Evolutionary conservation across 495 filamentous ascomycete species (phyloP).

Genomic region (Penicillium samsonianum): DNA sequence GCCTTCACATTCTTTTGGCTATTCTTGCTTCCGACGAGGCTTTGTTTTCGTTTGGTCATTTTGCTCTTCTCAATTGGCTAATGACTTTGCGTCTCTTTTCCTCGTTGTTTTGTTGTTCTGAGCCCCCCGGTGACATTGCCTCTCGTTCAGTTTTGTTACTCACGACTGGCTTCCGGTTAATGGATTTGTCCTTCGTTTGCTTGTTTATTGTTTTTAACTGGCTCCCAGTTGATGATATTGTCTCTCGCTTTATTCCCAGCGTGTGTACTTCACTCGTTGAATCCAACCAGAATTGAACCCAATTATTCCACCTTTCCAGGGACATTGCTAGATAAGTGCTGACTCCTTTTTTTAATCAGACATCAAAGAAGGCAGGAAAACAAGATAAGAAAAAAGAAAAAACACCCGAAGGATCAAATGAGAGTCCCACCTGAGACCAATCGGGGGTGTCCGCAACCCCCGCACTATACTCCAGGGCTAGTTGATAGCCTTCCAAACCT

Average conservation of each 20-base stretch:
- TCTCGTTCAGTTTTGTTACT: too few species aligned
- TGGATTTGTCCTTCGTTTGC: not conserved
- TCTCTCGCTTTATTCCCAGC: not conserved
- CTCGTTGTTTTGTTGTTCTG: too few species aligned
- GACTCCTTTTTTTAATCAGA: not conserved
- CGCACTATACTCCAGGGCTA: constrained; percentile 5
- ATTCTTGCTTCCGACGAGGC: not conserved
- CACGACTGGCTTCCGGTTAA: too few species aligned
- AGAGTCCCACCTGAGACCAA: not conserved
- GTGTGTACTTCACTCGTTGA: not conserved
- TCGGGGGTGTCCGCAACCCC: constrained; percentile 2
- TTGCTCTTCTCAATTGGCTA: not conserved
- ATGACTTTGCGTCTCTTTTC: too few species aligned
- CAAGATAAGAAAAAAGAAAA: too few species aligned
- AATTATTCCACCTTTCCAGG: not conserved
- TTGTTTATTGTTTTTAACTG: not conserved
- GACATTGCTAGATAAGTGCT: not conserved
- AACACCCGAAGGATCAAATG: not conserved
- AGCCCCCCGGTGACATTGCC: too few species aligned
- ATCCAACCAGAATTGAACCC: not conserved
- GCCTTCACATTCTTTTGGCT: not conserved
- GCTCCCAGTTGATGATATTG: not conserved
- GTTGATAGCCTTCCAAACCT: constrained; percentile 1
- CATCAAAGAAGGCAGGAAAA: too few species aligned
- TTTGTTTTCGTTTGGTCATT: not conserved